These are phyloP conservation scores for Epicoccum sorghinum DNA, from an alignment of 2,329 filamentous ascomycete genomes.

Conservation along the genomic window DNA sequence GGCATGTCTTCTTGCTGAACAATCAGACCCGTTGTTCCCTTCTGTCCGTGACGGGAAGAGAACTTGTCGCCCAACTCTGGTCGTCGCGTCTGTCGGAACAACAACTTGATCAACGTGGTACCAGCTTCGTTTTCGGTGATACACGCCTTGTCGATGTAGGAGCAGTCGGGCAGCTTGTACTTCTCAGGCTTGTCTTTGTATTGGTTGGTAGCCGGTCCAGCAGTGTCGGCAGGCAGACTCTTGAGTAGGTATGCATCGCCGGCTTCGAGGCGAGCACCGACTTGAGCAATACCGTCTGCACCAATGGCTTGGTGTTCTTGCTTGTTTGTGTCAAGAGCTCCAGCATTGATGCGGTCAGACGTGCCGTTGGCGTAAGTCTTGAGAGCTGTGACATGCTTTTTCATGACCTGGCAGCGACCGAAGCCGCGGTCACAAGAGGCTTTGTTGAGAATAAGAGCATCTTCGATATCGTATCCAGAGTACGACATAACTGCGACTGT, in stretches of 20 bases:
- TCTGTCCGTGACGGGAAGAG: conserved; percentile 96
- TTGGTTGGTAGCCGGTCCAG: conserved; percentile 69
- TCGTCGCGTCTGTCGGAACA: conserved; percentile 92
- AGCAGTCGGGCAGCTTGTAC: conserved; percentile 83
- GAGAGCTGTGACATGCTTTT: conserved; percentile 85
- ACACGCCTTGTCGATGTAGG: conserved; percentile 96
- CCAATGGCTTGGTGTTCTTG: conserved; percentile 73
- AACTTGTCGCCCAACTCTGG: conserved; percentile 98
- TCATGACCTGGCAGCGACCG: conserved; percentile 96
- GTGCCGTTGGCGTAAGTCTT: conserved; percentile 86
- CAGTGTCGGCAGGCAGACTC: conserved; percentile 79
- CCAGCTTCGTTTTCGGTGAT: conserved; percentile 86
- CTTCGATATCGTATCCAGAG: conserved; percentile 98
- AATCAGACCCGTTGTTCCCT: conserved; percentile 96
- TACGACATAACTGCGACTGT: conserved; percentile 99
- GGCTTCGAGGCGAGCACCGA: conserved; percentile 77
- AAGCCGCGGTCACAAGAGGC: conserved; percentile 94
- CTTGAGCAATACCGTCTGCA: conserved; percentile 84
- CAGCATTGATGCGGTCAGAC: conserved; percentile 60
- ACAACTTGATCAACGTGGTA: conserved; percentile 86
- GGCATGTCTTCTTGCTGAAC: conserved; percentile 97
- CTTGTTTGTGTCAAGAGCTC: conserved; percentile 55
- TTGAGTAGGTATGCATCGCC: conserved; percentile 93
- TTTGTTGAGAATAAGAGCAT: conserved; percentile 95
- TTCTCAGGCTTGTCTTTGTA: conserved; percentile 71